Evolutionary conservation across 2,329 filamentous ascomycete genomes (phyloP).

Genomic region (Diaporthe sp.): DNA sequence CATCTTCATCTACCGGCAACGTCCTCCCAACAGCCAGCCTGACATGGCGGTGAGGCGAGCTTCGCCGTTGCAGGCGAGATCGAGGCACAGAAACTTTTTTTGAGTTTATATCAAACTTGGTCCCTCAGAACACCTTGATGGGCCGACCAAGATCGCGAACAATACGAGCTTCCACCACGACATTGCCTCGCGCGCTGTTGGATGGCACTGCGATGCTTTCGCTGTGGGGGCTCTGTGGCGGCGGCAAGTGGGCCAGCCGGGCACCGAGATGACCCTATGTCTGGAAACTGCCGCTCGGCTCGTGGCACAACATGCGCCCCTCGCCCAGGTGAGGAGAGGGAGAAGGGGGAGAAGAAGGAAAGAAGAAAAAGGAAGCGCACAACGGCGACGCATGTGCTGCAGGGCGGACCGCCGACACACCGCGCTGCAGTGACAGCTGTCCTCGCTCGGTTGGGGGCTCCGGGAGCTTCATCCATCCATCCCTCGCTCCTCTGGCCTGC

Average conservation of each 20-base stretch:
- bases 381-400: conserved; percentile 19
- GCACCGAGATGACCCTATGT: not conserved
- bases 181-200: not conserved
- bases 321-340: not conserved
- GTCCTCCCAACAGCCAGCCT: not conserved
- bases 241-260: conserved; percentile 19
- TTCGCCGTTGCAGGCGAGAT: conserved; percentile 32
- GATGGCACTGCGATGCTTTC: conserved; percentile 24
- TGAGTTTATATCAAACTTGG: conserved; percentile 6
- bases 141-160: not conserved
- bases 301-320: not conserved
- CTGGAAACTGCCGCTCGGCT: conserved; percentile 7
- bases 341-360: not conserved
- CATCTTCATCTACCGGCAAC: conserved; percentile 22
- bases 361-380: not conserved
- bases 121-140: not conserved
- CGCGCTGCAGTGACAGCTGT: conserved; percentile 27
- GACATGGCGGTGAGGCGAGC: conserved; percentile 28
- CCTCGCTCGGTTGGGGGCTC: conserved; percentile 18
- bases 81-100: not conserved
- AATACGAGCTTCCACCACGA: conserved; percentile 10
- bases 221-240: not conserved
- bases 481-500: not conserved
- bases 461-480: conserved; percentile 6
- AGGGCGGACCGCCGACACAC: not conserved